Evolutionary conservation across 2,329 filamentous ascomycete genomes (phyloP), one percentile per base, ranked within the genome.

Genomic region (Purpureocillium takamizusanense): DNA sequence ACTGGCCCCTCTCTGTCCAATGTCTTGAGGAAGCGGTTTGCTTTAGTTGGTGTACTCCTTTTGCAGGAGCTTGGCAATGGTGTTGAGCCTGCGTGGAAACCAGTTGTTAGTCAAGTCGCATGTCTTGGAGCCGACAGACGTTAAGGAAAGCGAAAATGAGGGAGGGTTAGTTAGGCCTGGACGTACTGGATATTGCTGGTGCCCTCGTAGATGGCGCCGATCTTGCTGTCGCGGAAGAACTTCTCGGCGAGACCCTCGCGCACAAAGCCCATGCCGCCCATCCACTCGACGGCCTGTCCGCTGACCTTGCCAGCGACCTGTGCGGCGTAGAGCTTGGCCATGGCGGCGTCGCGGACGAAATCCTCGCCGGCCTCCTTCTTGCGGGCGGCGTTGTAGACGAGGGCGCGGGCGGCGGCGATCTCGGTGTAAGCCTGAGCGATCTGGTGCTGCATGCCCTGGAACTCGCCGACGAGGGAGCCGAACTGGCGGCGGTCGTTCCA

Each of bases 401-500:
- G 74, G 8, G 88, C 87, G 36, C 92, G 81, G 1, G 92, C 92
- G 23, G 92, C 92, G 40, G 80, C 72, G 56, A 98, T 95, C 61
- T 98, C 92, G 17, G 84, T 86, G 68, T 90, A 97, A 2, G 88
- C 83, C 66, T 98, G 92, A 2, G 92, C 92, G 46, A 98, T 83
- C 69, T 98, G 92, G 70, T 95, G 89, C 69, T 97, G 90, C 92
- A 98, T 97, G 54, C 88, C 89, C 67, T 98, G 92, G 76, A 98
- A 98, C 61, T 94, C 86, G 54, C 92, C 92, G 43, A 98, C 82
- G 39, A 94, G 76, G 57, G 86, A 74, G 49, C 92, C 90, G 58
- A 98, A 98, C 69, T 98, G 92, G 69, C 86, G 88, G 54, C 92
- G 85, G 69, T 98, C 92, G 65, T 97, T 97, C 88, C 88, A 98